phyloP scores from a whole-genome alignment of 371 early-diverging fungal species.

The Mucor mucedo region DNA sequence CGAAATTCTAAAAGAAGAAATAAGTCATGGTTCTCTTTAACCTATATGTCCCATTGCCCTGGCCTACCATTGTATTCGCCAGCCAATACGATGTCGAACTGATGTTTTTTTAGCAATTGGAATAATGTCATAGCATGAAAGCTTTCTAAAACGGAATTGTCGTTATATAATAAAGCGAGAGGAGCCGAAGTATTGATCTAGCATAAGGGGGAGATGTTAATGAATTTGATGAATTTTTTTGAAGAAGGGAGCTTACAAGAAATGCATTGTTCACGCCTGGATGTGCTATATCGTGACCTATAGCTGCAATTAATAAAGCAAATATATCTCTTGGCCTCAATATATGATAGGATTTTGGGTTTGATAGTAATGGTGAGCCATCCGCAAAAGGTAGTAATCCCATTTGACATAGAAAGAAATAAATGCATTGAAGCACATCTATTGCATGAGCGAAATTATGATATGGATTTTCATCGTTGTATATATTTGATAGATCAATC shows the following conservation, averaged over 20 bases:
- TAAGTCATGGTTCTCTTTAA: not conserved
- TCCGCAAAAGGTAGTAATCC: conserved; percentile 50
- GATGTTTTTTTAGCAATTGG: conserved; percentile 74
- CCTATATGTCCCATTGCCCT: too few relatives aligned
- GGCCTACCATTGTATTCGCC: conserved; percentile 37
- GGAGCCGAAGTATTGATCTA: conserved; percentile 59
- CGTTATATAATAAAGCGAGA: conserved; percentile 89
- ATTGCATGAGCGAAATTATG: conserved; percentile 89
- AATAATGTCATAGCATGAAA: conserved; percentile 89
- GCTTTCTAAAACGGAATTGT: conserved; percentile 90
- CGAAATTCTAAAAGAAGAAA: conserved; percentile 57
- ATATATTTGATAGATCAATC: conserved; percentile 62
- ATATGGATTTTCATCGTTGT: conserved; percentile 76
- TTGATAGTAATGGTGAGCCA: conserved; percentile 10
- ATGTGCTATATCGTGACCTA: conserved; percentile 87
- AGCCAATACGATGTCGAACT: conserved; percentile 48
- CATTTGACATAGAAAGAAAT: conserved; percentile 70
- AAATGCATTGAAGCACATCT: conserved; percentile 83
- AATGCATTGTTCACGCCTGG: conserved; percentile 84
- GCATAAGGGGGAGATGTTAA: not conserved
- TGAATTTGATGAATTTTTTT: not conserved
- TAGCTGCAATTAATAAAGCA: conserved; percentile 75
- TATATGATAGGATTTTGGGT: conserved; percentile 19
- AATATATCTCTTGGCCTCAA: conserved; percentile 68
- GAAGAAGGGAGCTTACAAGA: conserved; percentile 46